These are phyloP conservation scores for Tetracladium setigerum DNA, from an alignment of 495 filamentous ascomycete genomes.

Conservation along the genomic window DNA sequence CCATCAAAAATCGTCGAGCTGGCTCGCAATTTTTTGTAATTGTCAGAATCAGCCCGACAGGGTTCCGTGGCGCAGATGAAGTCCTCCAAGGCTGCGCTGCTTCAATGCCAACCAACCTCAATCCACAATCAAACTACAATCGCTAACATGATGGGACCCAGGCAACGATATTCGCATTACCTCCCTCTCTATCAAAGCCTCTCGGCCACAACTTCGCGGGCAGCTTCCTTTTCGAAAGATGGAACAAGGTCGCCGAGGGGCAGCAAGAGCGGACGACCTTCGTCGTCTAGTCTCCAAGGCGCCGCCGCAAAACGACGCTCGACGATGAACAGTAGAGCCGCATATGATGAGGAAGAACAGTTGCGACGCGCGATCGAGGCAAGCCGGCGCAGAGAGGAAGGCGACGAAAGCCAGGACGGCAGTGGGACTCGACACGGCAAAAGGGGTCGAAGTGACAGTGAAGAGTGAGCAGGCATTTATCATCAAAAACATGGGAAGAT, in stretches of 20 bases:
- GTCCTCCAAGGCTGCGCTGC: constrained; percentile 36
- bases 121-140: constrained; percentile 1
- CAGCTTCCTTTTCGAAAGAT: constrained; percentile 52
- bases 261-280: constrained; percentile 39
- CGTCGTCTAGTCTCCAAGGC: constrained; percentile 35
- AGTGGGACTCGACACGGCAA: constrained; percentile 61
- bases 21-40: constrained; percentile 38
- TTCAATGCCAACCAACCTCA: constrained; percentile 3
- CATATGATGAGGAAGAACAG: constrained; percentile 91
- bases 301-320: constrained; percentile 66
- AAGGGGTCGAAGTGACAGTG: constrained; percentile 81
- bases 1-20: constrained; percentile 27
- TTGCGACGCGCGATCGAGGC: constrained; percentile 87
- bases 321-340: constrained; percentile 95
- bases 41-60: constrained; percentile 31
- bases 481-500: neutral
- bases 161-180: constrained; percentile 49
- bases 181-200: constrained; percentile 42
- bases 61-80: constrained; percentile 37
- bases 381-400: constrained; percentile 63
- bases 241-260: constrained; percentile 39
- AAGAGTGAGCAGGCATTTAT: constrained; percentile 58
- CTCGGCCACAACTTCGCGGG: constrained; percentile 38
- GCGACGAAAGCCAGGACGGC: constrained; percentile 33
- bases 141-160: constrained; percentile 25